Evolutionary conservation across 441 rosid species (phyloP).

Genomic region (Croton laevigatus): DNA sequence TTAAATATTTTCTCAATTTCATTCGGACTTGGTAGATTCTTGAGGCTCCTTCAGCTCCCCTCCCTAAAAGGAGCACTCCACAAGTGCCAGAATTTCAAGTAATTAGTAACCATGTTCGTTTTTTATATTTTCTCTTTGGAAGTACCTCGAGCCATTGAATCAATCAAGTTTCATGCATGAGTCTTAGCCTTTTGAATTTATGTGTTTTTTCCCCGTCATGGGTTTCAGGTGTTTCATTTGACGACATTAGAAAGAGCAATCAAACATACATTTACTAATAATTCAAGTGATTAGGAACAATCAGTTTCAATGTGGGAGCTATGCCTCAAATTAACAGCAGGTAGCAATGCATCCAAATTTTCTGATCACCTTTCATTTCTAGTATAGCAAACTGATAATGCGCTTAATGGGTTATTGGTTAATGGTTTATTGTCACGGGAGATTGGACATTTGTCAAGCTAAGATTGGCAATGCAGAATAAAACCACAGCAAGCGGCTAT

Average conservation of each 20-base stretch:
- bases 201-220: not conserved
- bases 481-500: not conserved
- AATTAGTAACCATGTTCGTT: conserved; percentile 14
- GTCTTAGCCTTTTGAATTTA: not conserved
- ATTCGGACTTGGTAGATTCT: conserved; percentile 44
- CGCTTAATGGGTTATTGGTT: too few species aligned
- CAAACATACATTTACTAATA: conserved; percentile 33
- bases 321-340: conserved; percentile 27
- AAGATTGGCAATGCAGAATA: too few species aligned
- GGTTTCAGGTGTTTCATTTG: conserved; percentile 48
- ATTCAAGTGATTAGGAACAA: conserved; percentile 30
- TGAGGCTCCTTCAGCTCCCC: conserved; percentile 36
- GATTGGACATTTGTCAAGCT: conserved; percentile 10
- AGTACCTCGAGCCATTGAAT: not conserved
- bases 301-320: conserved; percentile 28
- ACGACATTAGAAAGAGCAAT: conserved; percentile 53
- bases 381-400: not conserved
- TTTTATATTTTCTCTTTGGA: not conserved
- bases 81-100: conserved; percentile 51
- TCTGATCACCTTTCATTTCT: too few species aligned
- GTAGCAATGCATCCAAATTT: conserved; percentile 14
- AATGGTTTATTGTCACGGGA: conserved; percentile 23
- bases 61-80: conserved; percentile 39
- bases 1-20: conserved; percentile 7
- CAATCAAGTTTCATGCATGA: not conserved